Evolutionary conservation across 2,329 filamentous ascomycete species (phyloP), one percentile per base, ranked within the genome.

Genomic region (Lachnellula occidentalis): DNA sequence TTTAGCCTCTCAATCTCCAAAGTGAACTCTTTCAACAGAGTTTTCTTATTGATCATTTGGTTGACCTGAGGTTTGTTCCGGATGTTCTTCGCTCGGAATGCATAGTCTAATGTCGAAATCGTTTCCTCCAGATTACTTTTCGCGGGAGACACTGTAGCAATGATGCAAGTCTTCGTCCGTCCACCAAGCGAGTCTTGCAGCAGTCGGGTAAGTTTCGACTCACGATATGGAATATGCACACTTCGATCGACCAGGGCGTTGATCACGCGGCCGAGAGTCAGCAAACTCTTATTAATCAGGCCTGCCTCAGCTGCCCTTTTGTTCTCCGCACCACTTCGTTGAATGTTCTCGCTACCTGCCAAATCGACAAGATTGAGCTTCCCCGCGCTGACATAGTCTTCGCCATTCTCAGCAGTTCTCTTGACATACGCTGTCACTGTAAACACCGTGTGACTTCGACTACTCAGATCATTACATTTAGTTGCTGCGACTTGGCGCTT

Each of bases 391-490:
- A 97, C 80, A 66, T 88, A 92, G 58, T 97, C 92, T 67, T 97
- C 92, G 4, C 91, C 92, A 57, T 87, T 84, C 47, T 95, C 89
- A 2, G 83, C 83, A 1, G 83, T 83, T 58, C 87, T 86, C 72
- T 95, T 96, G 66, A 91, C 86, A 67, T 92, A 90, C 0, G 92
- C 89, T 1, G 92, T 96, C 57, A 99, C 89, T 7, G 94, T 97
- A 68, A 99, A 99, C 21, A 99, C 88, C 0, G 94, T 99, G 69
- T 99, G 95, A 75, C 92, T 96, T 70, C 94, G 85, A 65, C 92
- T 96, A 72, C 92, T 96, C 53, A 97, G 82, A 66, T 99, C 94
- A 70, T 99, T 99, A 80, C 94, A 99, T 72, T 97, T 97, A n/a
- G 94, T 99, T 4, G 95, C 91, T 5, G 94, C 95, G n/a, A 99